Base-by-base conservation (phyloP, 2,329 filamentous ascomycete genomes). In the Aspergillus fischeri region DNA sequence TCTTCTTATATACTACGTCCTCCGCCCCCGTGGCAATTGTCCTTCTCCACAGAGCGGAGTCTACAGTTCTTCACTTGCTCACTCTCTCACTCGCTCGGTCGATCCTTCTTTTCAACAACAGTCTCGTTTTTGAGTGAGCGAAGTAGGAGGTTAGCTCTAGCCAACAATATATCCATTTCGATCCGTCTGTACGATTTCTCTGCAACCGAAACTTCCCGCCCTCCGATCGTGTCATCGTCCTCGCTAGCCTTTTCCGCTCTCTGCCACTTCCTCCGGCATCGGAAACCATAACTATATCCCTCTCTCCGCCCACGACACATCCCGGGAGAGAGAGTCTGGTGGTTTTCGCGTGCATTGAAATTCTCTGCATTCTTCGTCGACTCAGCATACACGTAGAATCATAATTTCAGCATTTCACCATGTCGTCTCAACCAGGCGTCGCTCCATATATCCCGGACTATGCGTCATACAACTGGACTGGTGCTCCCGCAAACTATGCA, bases 391-490 rank as follows among this genome's bases (percentile, higher is more conserved):
- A 27, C n/a, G 14, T 50, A 27, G 1, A n/a, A 32, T 45, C 25
- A 42, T 48, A 24, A 32, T 7, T 28, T 17, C 17, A 11, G 28
- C 10, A 25, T 42, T 47, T 58, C 60, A 61, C 47, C 55, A 74
- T 74, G 65, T 64, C 64, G 56, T 65, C 69, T 54, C 21, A 38
- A 8, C 8, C n/a, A 11, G 44, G 44, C 44, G 44, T 24, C 11
- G 61, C 65, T 56, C 66, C 68, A 17, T 76, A 69, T 59, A 60
- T 65, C 54, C 77, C 77, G 24, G 69, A 76, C 50, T 80, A 79
- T 68, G 77, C 77, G 24, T 79, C 77, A 24, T 80, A 79, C 70
- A 77, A 78, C 69, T 80, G 77, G 77, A 74, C 75, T 10, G 77
- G 77, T 42, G 73, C 76, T 49, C 77, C 77, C 21, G 63, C 77